Conservation (phyloP, 148 eudicot genomes). For the Tetragonia tetragonoides region DNA sequence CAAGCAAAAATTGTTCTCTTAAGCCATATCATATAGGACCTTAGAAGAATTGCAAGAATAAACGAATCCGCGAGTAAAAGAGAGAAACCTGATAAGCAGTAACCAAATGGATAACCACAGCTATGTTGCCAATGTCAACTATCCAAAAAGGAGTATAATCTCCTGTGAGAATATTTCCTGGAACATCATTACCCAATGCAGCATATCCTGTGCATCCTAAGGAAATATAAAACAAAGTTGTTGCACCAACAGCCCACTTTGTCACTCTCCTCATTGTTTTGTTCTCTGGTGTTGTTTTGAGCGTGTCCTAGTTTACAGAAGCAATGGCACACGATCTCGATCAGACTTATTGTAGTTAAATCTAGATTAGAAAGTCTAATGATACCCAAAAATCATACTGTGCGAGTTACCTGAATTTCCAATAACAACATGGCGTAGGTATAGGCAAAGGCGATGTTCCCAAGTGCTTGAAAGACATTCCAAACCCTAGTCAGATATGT, state of each 20-base stretch:
- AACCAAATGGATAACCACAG: conserved; percentile 23
- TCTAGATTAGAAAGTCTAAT: too few species aligned
- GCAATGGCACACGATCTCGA: background rate
- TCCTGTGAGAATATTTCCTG: conserved; percentile 23
- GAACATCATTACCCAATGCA: conserved; percentile 24
- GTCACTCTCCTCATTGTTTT: conserved; percentile 28
- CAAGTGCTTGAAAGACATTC: conserved; percentile 30
- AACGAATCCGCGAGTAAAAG: background rate
- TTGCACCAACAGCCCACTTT: conserved; percentile 19
- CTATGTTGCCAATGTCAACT: conserved; percentile 20
- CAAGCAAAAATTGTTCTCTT: background rate
- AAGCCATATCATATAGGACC: background rate
- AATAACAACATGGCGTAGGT: conserved; percentile 24
- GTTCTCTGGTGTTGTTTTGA: conserved; percentile 20
- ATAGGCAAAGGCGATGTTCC: conserved; percentile 28
- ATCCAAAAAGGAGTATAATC: conserved; percentile 21
- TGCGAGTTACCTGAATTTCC: conserved; percentile 18
- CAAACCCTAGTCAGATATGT: background rate
- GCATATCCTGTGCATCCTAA: conserved; percentile 24
- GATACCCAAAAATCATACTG: background rate
- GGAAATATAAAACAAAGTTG: conserved; percentile 20
- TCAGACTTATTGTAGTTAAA: background rate
- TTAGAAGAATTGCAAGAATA: background rate
- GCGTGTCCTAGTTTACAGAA: conserved; percentile 15
- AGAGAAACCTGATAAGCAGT: conserved; percentile 27